Percentiles rank a stretch among this genome's conserved stretches.
Conservation (phyloP, 108 stramenopile species). For the Schizochytrium sp. region DNA sequence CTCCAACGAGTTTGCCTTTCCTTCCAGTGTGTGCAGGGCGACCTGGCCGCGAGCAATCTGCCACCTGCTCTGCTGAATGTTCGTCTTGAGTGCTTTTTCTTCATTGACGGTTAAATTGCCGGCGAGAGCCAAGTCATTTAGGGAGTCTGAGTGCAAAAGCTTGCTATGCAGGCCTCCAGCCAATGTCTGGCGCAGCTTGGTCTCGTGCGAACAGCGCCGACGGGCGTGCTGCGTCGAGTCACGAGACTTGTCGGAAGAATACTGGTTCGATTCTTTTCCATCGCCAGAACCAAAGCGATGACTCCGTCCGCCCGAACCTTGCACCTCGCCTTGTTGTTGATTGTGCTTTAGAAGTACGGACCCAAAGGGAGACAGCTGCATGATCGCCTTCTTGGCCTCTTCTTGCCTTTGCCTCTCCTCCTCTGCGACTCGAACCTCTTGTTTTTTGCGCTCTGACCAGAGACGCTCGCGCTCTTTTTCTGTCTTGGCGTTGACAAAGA, state of each 20-base stretch:
- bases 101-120: not conserved
- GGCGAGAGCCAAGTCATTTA: not conserved
- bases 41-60: slow-evolving; percentile 15
- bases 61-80: slow-evolving; percentile 15
- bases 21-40: not conserved
- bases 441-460: not conserved
- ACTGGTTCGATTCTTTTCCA: too few relatives aligned
- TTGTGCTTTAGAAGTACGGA: not conserved
- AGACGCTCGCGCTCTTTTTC: not conserved
- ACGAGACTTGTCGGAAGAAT: too few relatives aligned
- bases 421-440: not conserved
- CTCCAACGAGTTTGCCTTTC: not conserved
- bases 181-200: not conserved
- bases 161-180: not conserved
- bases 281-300: too few relatives aligned
- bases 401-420: not conserved
- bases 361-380: not conserved
- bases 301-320: too few relatives aligned
- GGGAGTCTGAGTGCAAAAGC: not conserved
- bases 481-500: not conserved
- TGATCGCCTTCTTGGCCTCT: not conserved
- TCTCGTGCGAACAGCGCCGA: not conserved
- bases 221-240: not conserved
- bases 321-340: too few relatives aligned
- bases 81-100: not conserved